A percentile compares a stretch with the other conserved stretches of the same genome.
Conservation (phyloP, 1,284 basidiomycete genomes). For the Peniophora sp. region DNA sequence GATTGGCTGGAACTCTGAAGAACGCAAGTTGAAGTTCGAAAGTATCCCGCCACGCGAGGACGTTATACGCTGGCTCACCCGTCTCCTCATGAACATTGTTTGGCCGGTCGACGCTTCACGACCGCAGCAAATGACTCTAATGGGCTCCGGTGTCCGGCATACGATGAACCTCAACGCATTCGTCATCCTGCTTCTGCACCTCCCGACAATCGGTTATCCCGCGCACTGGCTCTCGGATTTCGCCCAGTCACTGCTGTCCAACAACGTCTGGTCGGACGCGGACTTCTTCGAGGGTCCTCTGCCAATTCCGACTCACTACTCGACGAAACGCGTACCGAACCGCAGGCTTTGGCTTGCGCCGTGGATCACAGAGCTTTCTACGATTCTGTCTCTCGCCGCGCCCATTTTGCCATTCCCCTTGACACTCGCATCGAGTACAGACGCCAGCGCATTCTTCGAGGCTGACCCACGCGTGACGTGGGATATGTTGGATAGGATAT, state of each 20-base stretch:
- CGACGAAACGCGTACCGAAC: constrained; percentile 10
- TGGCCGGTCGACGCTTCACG: constrained; percentile 19
- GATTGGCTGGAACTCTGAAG: constrained; percentile 13
- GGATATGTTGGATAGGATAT: background rate
- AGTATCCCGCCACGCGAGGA: constrained; percentile 24
- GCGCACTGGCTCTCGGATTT: constrained; percentile 29
- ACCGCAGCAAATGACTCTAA: constrained; percentile 9
- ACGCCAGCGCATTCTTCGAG: constrained; percentile 23
- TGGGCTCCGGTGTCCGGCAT: constrained; percentile 21
- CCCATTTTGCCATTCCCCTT: constrained; percentile 24
- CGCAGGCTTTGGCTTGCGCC: constrained; percentile 21
- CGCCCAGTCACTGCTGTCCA: constrained; percentile 20
- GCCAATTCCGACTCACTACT: constrained; percentile 18
- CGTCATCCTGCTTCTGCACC: constrained; percentile 26
- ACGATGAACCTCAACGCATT: constrained; percentile 31
- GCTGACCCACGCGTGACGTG: constrained; percentile 9
- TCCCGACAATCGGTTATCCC: constrained; percentile 26
- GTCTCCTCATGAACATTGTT: constrained; percentile 26
- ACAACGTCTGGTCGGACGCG: constrained; percentile 19
- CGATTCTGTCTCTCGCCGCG: constrained; percentile 18
- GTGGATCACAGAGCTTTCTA: constrained; percentile 24
- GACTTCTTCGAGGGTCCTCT: constrained; percentile 16
- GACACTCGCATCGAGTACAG: constrained; percentile 12
- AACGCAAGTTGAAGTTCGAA: constrained; percentile 15
- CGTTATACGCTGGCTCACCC: constrained; percentile 29